A percentile compares a stretch with the other conserved stretches of the same genome.
Evolutionary conservation across 1,139 yeast genomes (phyloP).

Genomic region (Magnusiomyces tetraspermus): DNA sequence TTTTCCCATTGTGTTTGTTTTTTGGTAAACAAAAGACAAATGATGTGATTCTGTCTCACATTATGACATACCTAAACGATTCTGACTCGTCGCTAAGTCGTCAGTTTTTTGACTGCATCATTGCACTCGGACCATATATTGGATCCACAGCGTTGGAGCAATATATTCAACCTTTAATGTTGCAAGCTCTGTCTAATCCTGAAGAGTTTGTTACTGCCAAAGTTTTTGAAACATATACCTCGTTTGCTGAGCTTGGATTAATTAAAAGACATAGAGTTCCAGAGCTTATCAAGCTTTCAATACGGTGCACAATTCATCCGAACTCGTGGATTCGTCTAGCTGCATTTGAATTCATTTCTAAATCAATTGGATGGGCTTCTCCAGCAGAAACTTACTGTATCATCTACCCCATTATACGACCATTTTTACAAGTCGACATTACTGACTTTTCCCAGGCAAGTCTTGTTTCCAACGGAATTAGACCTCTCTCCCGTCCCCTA

Average conservation of each 20-base stretch:
- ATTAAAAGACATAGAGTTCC: conserved; percentile 41
- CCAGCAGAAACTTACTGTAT: conserved; percentile 78
- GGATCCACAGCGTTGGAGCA: conserved; percentile 81
- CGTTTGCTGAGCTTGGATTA: conserved; percentile 46
- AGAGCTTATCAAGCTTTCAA: conserved; percentile 42
- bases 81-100: conserved; percentile 56
- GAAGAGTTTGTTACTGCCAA: conserved; percentile 78
- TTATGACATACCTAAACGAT: conserved; percentile 85
- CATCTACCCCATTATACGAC: conserved; percentile 70
- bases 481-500: conserved; percentile 57
- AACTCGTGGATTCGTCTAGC: conserved; percentile 78
- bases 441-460: conserved; percentile 56
- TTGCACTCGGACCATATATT: conserved; percentile 66
- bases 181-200: conserved; percentile 73
- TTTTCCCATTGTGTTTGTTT: conserved; percentile 66
- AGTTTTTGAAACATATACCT: conserved; percentile 59
- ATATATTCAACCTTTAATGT: conserved; percentile 71
- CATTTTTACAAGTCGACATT: conserved; percentile 69
- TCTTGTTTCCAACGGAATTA: conserved; percentile 53
- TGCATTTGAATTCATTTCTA: conserved; percentile 50
- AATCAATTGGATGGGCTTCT: conserved; percentile 52
- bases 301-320: conserved; percentile 65
- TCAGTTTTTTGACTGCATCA: conserved; percentile 66
- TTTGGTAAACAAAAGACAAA: conserved; percentile 84
- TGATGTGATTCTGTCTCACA: conserved; percentile 79